These are phyloP conservation scores for Posidonia australis DNA, from an alignment of 106 monocot genomes.

Conservation along the genomic window DNA sequence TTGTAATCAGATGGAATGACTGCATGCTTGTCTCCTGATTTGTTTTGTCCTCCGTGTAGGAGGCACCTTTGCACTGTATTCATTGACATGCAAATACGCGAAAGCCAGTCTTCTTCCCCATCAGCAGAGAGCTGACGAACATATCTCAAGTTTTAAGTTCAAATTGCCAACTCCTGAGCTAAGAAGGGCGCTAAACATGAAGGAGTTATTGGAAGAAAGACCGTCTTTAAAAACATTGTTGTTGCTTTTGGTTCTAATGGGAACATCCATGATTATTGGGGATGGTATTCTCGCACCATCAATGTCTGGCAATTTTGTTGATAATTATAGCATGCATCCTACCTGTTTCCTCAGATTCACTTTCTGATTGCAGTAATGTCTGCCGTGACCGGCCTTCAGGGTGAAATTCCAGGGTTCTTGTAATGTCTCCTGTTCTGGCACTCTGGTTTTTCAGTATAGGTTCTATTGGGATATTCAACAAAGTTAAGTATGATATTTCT, in stretches of 20 bases:
- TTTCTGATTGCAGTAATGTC: slow-evolving; percentile 62
- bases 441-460: slow-evolving; percentile 84
- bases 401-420: slow-evolving; percentile 66
- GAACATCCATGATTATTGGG: slow-evolving; percentile 88
- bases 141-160: slow-evolving; percentile 79
- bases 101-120: slow-evolving; percentile 77
- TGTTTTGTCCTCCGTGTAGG: slow-evolving; percentile 29
- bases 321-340: neutral
- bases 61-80: slow-evolving; percentile 87
- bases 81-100: slow-evolving; percentile 90
- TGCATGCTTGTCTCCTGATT: too few species aligned
- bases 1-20: too few species aligned
- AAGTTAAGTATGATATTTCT: slow-evolving; percentile 56
- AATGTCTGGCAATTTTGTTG: slow-evolving; percentile 54
- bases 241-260: slow-evolving; percentile 77
- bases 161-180: slow-evolving; percentile 82
- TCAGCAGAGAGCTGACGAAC: slow-evolving; percentile 76
- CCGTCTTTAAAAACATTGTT: slow-evolving; percentile 48
- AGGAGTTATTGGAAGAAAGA: slow-evolving; percentile 52
- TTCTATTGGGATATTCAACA: slow-evolving; percentile 75
- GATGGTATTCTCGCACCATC: slow-evolving; percentile 96
- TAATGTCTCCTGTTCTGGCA: slow-evolving; percentile 68
- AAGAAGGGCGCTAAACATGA: slow-evolving; percentile 64
- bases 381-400: slow-evolving; percentile 88
- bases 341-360: neutral